A percentile compares a stretch with the other conserved stretches of the same genome.
These are phyloP conservation scores for Trichophyton schoenleinii DNA, from an alignment of 2,329 filamentous ascomycete genomes.

Conservation along the genomic window DNA sequence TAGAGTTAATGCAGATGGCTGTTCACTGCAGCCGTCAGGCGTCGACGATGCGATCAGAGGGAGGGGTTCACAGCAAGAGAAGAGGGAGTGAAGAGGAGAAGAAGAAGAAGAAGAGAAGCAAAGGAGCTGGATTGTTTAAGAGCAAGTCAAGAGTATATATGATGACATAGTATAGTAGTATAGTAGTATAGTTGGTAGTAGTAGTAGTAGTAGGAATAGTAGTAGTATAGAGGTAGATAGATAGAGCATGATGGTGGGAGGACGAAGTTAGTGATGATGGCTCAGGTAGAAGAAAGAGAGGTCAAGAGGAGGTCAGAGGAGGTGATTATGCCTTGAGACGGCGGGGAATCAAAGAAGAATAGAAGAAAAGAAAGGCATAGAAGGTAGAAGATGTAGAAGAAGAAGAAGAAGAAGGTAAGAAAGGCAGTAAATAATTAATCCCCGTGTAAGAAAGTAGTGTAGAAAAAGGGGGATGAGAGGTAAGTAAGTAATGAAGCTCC, in stretches of 20 bases:
- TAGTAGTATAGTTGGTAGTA: too few species aligned
- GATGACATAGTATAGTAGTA: too few species aligned
- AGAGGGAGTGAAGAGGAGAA: too few species aligned
- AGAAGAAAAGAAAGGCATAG: not conserved
- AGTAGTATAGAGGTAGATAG: too few species aligned
- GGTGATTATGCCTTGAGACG: not conserved
- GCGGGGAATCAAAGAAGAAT: not conserved
- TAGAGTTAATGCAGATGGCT: too few species aligned
- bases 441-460: not conserved
- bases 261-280: not conserved
- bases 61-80: too few species aligned
- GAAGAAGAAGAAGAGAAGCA: too few species aligned
- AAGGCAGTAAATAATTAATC: not conserved
- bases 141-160: too few species aligned
- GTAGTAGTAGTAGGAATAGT: too few species aligned
- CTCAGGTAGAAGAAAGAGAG: not conserved
- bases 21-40: too few species aligned
- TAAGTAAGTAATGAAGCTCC: not conserved
- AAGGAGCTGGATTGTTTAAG: too few species aligned
- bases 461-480: not conserved
- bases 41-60: too few species aligned
- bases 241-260: not conserved
- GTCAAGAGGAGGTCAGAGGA: not conserved
- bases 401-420: not conserved
- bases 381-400: not conserved